Evolutionary conservation across 2,329 filamentous ascomycete genomes (phyloP).

Genomic region (Didymella exigua): DNA sequence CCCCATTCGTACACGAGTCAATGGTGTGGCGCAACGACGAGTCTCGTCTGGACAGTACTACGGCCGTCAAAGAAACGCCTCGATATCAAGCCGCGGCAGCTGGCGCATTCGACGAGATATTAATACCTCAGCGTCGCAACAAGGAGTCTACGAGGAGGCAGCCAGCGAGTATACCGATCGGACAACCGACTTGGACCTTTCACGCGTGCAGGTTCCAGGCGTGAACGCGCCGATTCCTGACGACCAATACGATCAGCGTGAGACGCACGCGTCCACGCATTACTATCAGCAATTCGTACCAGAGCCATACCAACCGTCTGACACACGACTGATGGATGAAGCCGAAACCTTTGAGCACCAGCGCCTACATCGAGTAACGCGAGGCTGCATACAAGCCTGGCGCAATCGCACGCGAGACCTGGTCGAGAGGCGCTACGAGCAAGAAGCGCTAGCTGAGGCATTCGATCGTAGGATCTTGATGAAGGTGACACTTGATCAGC

Average conservation of each 20-base stretch:
- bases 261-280: conserved; percentile 15
- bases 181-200: conserved; percentile 37
- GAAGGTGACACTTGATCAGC: conserved; percentile 57
- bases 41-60: conserved; percentile 27
- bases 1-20: conserved; percentile 36
- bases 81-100: conserved; percentile 46
- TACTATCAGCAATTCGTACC: conserved; percentile 31
- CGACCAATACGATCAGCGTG: conserved; percentile 3
- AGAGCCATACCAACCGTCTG: conserved; percentile 56
- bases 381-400: conserved; percentile 53
- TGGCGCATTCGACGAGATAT: conserved; percentile 37
- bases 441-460: conserved; percentile 48
- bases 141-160: conserved; percentile 30
- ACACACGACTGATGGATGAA: conserved; percentile 58
- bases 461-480: conserved; percentile 60
- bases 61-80: conserved; percentile 35
- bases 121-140: conserved; percentile 16
- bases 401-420: conserved; percentile 49
- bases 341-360: conserved; percentile 51
- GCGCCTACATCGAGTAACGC: conserved; percentile 34
- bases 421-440: conserved; percentile 32
- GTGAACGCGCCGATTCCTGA: conserved; percentile 45
- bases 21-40: conserved; percentile 26
- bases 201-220: conserved; percentile 41
- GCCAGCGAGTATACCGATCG: conserved; percentile 41